Base-by-base conservation (phyloP, 257 asterid genomes). In the Eucommia ulmoides region DNA sequence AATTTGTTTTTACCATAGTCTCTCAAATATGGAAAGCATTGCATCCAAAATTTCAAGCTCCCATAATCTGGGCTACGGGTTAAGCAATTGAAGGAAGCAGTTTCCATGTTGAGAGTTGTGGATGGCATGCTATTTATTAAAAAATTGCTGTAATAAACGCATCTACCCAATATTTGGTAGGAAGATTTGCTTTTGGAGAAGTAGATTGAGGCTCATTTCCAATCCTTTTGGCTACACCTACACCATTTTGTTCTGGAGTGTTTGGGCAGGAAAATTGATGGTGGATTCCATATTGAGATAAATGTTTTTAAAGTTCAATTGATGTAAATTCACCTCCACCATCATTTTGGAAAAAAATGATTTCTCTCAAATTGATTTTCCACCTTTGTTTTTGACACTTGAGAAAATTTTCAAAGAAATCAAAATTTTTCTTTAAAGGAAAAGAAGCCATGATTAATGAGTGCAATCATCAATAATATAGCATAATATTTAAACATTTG, bases 1-100 rank as follows among this genome's bases (percentile, higher is more conserved):
- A 15, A 29, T 12, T 29, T 29, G 38, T 38, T 49, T 19, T 50
- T 38, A 1, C 17, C 19, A 15, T 56, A 56, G 23, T 55, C 35
- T 44, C 45, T 20, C 33, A 56, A 25, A 17, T 56, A 56, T 18
- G 61, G 61, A 26, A 45, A 56, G 7, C 47, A 56, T 46, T 55
- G n/a, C 53, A 23, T 52, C 56, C 45, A 33, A 52, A 24, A 52
- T 26, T 21, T 19, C 23, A 19, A 16, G 33, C 29, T 52, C n/a
- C 56, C 47, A 29, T 29, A 29, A 52, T 52, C 47, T 22, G 56
- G 22, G 18, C 33, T 9, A 29, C 21, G 46, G 22, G 33, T 3
- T 19, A 52, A 20, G 1, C 20, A 19, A 1, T 20, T 20, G 19
- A 1, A 35, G 12, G 35, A 20, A 52, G 20, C 47, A 52, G 10